A percentile compares a stretch with the other conserved stretches of the same genome.
phyloP scores from a whole-genome alignment of 163 green algal genomes.

The Chlamydomonas reinhardtii region DNA sequence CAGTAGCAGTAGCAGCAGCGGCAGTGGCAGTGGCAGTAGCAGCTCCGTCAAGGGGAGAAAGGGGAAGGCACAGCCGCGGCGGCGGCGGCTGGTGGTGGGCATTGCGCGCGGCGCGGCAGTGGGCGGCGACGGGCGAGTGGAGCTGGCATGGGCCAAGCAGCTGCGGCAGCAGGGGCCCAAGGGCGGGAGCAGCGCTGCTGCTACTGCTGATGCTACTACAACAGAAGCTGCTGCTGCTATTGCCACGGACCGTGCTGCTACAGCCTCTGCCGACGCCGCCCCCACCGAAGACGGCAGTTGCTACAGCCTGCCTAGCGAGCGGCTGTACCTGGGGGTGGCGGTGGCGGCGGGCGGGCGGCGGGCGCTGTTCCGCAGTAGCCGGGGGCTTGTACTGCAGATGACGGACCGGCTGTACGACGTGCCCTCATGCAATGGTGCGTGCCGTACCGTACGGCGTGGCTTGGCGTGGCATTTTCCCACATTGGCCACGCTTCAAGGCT shows the following conservation, averaged over 20 bases:
- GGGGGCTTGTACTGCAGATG: slow-evolving; percentile 76
- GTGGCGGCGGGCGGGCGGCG: slow-evolving; percentile 35
- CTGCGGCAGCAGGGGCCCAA: neutral
- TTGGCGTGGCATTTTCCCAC: no score
- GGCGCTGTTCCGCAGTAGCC: slow-evolving; percentile 62
- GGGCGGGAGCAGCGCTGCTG: no score
- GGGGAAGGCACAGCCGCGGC: neutral
- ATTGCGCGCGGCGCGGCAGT: slow-evolving; percentile 15
- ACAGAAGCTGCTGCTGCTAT: neutral
- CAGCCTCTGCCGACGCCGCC: neutral
- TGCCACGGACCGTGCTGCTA: no score
- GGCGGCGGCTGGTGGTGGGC: neutral
- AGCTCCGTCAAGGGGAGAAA: neutral
- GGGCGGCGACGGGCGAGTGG: neutral
- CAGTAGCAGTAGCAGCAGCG: slow-evolving; percentile 26
- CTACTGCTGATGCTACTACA: neutral
- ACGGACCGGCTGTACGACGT: slow-evolving; percentile 70
- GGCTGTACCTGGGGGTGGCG: slow-evolving; percentile 57
- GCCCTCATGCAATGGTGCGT: slow-evolving; percentile 65
- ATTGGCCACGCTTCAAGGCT: no score
- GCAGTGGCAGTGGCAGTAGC: neutral
- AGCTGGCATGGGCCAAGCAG: slow-evolving; percentile 10
- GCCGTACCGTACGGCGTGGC: neutral
- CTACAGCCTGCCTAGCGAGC: neutral
- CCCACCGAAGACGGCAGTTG: neutral